These are phyloP conservation scores for Cymbomonas tetramitiformis DNA, from an alignment of 139 green algal genomes.

Conservation along the genomic window DNA sequence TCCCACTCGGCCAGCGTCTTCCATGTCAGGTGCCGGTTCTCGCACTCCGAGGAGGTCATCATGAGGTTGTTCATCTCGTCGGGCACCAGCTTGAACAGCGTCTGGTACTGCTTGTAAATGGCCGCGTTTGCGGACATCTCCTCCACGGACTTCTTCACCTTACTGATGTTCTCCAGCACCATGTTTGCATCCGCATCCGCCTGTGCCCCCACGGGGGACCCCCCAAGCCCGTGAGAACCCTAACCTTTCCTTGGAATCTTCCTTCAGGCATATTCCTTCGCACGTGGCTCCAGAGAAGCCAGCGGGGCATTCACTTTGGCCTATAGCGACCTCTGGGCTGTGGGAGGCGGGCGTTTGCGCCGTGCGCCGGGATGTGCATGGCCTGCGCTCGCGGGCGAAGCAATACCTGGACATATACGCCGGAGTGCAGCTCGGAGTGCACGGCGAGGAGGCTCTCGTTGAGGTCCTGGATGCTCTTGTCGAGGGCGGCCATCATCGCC, in stretches of 20 bases:
- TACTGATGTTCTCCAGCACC: conserved; percentile 5
- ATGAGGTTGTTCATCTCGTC: conserved; percentile 25
- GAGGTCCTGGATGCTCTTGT: conserved; percentile 31
- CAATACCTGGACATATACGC: conserved; percentile 24
- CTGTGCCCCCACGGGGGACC: no score
- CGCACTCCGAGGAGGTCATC: conserved; percentile 24
- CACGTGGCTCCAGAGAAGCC: no score
- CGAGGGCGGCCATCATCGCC: conserved; percentile 36
- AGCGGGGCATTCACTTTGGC: no score
- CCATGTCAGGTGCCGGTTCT: conserved; percentile 17
- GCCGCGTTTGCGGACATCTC: not conserved
- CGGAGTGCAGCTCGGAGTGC: conserved; percentile 26
- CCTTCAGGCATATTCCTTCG: no score
- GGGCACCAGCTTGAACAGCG: conserved; percentile 21
- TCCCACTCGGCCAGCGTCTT: conserved; percentile 17
- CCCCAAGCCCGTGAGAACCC: no score
- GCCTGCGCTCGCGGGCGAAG: conserved; percentile 11
- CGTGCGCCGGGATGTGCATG: no score
- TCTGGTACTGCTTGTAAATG: conserved; percentile 19
- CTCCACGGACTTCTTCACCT: conserved; percentile 12
- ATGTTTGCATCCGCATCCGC: not conserved
- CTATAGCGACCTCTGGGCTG: no score
- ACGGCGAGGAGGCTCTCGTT: conserved; percentile 43
- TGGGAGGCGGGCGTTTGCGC: no score
- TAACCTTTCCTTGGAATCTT: no score